phyloP scores from a whole-genome alignment of 2,329 filamentous ascomycete genomes.

The Alternaria rosae region DNA sequence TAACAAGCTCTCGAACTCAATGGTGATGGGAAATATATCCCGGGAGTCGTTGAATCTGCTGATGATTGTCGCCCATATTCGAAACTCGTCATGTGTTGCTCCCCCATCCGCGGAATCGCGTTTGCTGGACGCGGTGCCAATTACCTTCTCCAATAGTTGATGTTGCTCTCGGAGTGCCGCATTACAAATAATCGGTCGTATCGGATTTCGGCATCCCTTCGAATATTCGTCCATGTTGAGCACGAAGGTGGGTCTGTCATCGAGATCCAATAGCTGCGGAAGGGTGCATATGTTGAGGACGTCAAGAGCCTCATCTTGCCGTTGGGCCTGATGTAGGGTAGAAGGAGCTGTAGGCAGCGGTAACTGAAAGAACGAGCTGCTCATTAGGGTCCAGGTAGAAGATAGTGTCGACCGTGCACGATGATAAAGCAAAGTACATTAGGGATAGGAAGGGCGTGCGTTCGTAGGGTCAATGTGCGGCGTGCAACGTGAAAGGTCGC shows the following conservation, averaged over 20 bases:
- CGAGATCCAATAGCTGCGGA: slow-evolving; percentile 40
- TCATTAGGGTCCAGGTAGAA: slow-evolving; percentile 9
- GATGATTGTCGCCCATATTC: slow-evolving; percentile 52
- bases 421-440: slow-evolving; percentile 4
- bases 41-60: slow-evolving; percentile 55
- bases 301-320: slow-evolving; percentile 23
- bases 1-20: slow-evolving; percentile 40
- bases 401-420: neutral
- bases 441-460: neutral
- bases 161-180: slow-evolving; percentile 38
- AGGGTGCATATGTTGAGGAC: slow-evolving; percentile 36
- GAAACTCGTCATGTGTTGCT: slow-evolving; percentile 49
- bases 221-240: slow-evolving; percentile 41
- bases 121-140: slow-evolving; percentile 11
- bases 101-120: neutral
- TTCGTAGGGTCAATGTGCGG: neutral
- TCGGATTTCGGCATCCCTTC: slow-evolving; percentile 13
- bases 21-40: slow-evolving; percentile 56
- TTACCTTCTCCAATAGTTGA: slow-evolving; percentile 37
- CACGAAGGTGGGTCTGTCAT: slow-evolving; percentile 44
- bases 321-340: neutral
- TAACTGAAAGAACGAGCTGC: slow-evolving; percentile 3
- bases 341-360: slow-evolving; percentile 2
- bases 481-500: neutral
- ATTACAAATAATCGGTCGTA: slow-evolving; percentile 44